Base-by-base conservation (phyloP, 2,329 filamentous ascomycete species). In the Fusarium sp. region DNA sequence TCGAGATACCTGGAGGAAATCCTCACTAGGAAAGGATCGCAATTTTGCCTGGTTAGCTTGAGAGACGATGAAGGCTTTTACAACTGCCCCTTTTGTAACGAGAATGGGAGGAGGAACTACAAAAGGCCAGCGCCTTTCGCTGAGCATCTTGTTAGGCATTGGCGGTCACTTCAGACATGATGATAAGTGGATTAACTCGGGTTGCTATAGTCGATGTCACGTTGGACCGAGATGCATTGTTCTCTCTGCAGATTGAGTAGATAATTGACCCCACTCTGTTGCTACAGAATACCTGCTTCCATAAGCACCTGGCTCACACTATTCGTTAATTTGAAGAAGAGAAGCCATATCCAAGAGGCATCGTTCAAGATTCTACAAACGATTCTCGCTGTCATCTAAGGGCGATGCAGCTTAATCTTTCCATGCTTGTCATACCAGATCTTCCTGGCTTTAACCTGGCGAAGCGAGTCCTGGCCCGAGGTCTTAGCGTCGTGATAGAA, bases 391-490 rank as follows among this genome's bases (percentile, higher is more conserved):
- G 10, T 15, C 11, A 15, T 29, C 35, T 52, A n/a, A 31, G 26
- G 35, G 8, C 11, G n/a, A 15, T 23, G 12, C 23, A 52, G 48
- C 18, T 55, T 35, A 6, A 65, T 65, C n/a, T 59, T 65, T 18
- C 62, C 62, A 10, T 59, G 12, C 23, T 41, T 35, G 12, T 65
- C 52, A 24, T 65, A 65, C 60, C 60, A 65, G 7, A 65, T 65
- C 28, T 65, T 65, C 60, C 49, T 59, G 1, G 62, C 62, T 44
- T 65, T 65, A 1, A 65, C 62, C 15, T 65, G 60, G 4, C 62
- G 44, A 9, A 65, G n/a, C 2, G 26, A 58, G 24, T 64, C 60
- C 33, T 35, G 47, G 11, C 62, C 60, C 2, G 62, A 65, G 1
- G 52, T 52, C 41, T 65, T 44, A 3, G 52, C 53, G 24, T 65